Evolutionary conservation across 768 basidiomycete species (phyloP).

Genomic region (Fistulinella prunicolor): DNA sequence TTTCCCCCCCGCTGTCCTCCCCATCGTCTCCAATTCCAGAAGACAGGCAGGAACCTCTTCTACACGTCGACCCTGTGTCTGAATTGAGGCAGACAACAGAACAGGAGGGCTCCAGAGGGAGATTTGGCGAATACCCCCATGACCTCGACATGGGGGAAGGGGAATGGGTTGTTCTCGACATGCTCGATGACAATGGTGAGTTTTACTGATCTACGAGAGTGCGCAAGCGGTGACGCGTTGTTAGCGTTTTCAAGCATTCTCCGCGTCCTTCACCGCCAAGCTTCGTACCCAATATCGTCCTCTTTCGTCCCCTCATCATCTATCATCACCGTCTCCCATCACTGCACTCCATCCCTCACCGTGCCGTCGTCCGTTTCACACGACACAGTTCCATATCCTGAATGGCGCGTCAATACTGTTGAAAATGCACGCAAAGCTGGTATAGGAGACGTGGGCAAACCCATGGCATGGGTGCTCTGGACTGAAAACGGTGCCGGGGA

Average conservation of each 20-base stretch:
- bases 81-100: slow-evolving; percentile 7
- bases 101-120: not conserved
- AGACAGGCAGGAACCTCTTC: not conserved
- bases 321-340: slow-evolving; percentile 56
- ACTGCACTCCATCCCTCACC: slow-evolving; percentile 9
- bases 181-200: slow-evolving; percentile 46
- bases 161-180: slow-evolving; percentile 53
- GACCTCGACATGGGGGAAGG: slow-evolving; percentile 22
- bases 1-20: slow-evolving; percentile 17
- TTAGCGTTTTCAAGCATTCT: slow-evolving; percentile 50
- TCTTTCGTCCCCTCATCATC: slow-evolving; percentile 42
- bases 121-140: not conserved
- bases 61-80: not conserved
- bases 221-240: not conserved
- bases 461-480: slow-evolving; percentile 48
- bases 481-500: slow-evolving; percentile 25
- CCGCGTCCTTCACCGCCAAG: slow-evolving; percentile 50
- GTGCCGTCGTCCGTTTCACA: slow-evolving; percentile 26
- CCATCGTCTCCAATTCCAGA: slow-evolving; percentile 28
- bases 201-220: not conserved
- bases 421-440: slow-evolving; percentile 55
- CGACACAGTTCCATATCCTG: slow-evolving; percentile 54
- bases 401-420: slow-evolving; percentile 56
- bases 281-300: slow-evolving; percentile 34
- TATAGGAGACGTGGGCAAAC: slow-evolving; percentile 53